Percentiles rank a stretch among this genome's conserved stretches.
Evolutionary conservation across 495 filamentous ascomycete genomes (phyloP).

Genomic region (Penicillium longicatenatum): DNA sequence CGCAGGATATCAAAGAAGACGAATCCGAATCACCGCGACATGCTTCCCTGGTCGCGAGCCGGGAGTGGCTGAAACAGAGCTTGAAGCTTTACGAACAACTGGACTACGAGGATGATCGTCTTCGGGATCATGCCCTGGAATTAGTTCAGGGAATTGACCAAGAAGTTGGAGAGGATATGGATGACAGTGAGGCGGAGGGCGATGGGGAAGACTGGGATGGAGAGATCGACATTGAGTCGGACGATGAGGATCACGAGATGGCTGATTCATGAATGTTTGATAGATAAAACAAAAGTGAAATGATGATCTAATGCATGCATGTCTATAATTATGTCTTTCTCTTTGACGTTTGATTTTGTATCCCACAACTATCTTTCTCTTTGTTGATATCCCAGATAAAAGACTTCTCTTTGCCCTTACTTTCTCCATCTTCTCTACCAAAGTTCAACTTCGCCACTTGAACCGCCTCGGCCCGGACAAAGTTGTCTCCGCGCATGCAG

Average conservation of each 20-base stretch:
- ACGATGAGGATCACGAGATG: conserved; percentile 51
- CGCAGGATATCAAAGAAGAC: conserved; percentile 33
- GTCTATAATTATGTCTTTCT: conserved; percentile 4
- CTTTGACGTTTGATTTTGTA: neutral
- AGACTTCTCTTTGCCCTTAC: conserved; percentile 2
- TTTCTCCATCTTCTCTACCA: conserved; percentile 6
- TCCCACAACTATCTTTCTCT: conserved; percentile 20
- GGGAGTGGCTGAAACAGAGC: conserved; percentile 55
- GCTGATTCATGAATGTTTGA: conserved; percentile 39
- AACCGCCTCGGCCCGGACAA: conserved; percentile 38
- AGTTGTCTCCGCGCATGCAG: conserved; percentile 32
- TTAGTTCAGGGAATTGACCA: conserved; percentile 59
- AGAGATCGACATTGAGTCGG: conserved; percentile 44
- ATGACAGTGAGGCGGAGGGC: conserved; percentile 49
- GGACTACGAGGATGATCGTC: conserved; percentile 56
- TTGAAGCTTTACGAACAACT: conserved; percentile 48
- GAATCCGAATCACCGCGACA: conserved; percentile 38
- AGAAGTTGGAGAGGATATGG: conserved; percentile 56
- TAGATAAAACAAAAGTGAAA: conserved; percentile 22
- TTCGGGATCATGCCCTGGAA: conserved; percentile 56
- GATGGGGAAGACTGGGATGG: conserved; percentile 47
- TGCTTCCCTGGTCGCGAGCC: conserved; percentile 47
- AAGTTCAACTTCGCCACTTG: conserved; percentile 20
- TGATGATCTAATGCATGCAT: conserved; percentile 6
- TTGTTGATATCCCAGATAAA: conserved; percentile 38